Base-by-base conservation (phyloP, 176 grass and related monocot species). In the Echinochloa phyllopogon region DNA sequence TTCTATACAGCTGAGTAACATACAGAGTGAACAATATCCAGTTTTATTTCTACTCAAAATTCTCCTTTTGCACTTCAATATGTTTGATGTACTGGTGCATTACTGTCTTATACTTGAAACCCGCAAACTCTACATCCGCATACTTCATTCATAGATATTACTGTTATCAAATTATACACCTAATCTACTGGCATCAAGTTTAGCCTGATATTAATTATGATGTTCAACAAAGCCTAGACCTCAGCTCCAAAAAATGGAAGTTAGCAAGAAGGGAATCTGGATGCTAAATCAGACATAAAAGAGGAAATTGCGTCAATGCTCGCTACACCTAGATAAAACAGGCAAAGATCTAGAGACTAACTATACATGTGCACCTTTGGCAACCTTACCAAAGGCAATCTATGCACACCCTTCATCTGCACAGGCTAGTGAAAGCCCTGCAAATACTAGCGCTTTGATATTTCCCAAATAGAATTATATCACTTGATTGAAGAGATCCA, bases 281-380 rank as follows among this genome's bases (percentile, higher is more conserved):
- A 68, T 58, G 60, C 50, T 80, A 61, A 14, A 75, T 80, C 41
- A 53, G 2, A 57, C 23, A 79, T 24, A 40, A 67, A 63, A 20
- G 56, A 62, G 33, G 5, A 61, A 53, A 82, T 52, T 43, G 12
- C 8, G 16, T 78, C 37, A 55, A 60, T 57, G 44, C 83, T 27
- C 66, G n/a, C n/a, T n/a, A n/a, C 72, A 41, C 15, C 29, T 49
- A 81, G 58, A 69, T 14, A 58, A 38, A 75, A 87, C 20, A 76
- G 63, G 64, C 52, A 76, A 27, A 60, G 18, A 83, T 79, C 36
- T 27, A 73, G 47, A 65, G 21, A 83, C 13, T 50, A 17, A 49
- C 6, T 58, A n/a, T n/a, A n/a, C n/a, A 39, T 13, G 8, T 40
- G 47, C 21, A 43, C 15, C 39, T 29, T 29, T 72, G 38, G 51